Evolutionary conservation across 371 early-diverging fungal species (phyloP).

Genomic region (Parasitella parasitica): DNA sequence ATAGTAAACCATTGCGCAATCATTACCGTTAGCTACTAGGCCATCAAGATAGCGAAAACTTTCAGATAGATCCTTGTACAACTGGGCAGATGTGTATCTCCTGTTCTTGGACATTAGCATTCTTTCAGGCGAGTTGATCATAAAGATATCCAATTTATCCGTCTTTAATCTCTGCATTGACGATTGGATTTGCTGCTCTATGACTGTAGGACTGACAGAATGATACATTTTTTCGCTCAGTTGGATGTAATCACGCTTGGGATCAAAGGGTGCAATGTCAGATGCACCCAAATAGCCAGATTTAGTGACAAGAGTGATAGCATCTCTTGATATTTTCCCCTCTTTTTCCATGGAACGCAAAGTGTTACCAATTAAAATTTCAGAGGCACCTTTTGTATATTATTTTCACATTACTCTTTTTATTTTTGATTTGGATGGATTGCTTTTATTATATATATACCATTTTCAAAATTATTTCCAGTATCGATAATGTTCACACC

Average conservation of each 20-base stretch:
- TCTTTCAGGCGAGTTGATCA: conserved; percentile 82
- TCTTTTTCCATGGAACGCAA: conserved; percentile 37
- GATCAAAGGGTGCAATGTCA: conserved; percentile 19
- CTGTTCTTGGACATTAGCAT: conserved; percentile 60
- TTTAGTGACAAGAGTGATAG: conserved; percentile 68
- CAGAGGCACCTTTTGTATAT: conserved; percentile 51
- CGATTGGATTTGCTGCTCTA: conserved; percentile 57
- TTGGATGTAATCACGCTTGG: conserved; percentile 46
- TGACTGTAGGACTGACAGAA: conserved; percentile 61
- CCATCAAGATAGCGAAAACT: conserved; percentile 65
- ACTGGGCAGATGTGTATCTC: conserved; percentile 33
- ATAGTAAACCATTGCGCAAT: neutral
- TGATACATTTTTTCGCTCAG: conserved; percentile 62
- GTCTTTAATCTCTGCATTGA: conserved; percentile 64
- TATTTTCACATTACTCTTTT: neutral
- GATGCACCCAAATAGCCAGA: conserved; percentile 59
- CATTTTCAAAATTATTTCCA: conserved; percentile 72
- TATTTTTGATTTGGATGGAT: too few relatives aligned
- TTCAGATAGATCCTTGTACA: conserved; percentile 59
- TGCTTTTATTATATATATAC: conserved; percentile 31
- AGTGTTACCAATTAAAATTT: conserved; percentile 59
- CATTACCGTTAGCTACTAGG: conserved; percentile 55
- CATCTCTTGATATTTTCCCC: conserved; percentile 42
- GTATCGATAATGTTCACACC: conserved; percentile 80
- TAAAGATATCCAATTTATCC: conserved; percentile 66